phyloP scores from a whole-genome alignment of 176 grass and related monocot species.

The Oryza longistaminata region DNA sequence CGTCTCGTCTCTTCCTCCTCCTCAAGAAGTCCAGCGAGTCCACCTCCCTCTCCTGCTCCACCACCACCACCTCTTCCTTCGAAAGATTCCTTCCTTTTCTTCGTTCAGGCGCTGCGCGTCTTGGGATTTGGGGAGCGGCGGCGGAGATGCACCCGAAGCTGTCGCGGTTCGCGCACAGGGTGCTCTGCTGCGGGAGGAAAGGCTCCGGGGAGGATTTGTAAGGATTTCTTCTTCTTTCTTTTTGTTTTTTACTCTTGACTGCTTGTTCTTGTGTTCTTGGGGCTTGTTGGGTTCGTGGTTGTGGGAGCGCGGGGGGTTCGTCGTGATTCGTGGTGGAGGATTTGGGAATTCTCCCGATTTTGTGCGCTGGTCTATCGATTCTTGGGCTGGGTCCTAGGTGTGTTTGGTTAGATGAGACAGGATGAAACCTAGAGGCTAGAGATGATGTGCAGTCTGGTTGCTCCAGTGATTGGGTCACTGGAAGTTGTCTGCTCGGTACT shows the following conservation, averaged over 20 bases:
- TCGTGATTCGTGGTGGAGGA: neutral
- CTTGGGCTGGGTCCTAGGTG: neutral
- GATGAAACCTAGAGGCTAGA: neutral
- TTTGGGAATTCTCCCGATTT: neutral
- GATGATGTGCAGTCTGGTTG: neutral
- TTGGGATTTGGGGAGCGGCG: too few relatives aligned
- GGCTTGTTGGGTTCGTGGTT: neutral
- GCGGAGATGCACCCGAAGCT: constrained; percentile 52
- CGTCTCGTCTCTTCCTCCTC: neutral
- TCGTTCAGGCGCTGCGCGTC: neutral
- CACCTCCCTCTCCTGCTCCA: neutral
- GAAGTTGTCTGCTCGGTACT: neutral
- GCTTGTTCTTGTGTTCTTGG: neutral
- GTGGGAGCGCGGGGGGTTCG: neutral
- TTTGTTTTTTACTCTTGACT: too few relatives aligned
- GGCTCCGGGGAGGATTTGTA: constrained; percentile 50
- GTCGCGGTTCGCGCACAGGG: constrained; percentile 48
- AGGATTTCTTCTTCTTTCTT: neutral
- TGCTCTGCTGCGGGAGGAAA: constrained; percentile 55
- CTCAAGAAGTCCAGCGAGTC: neutral
- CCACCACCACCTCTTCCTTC: neutral
- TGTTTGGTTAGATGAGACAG: neutral
- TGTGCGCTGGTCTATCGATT: neutral
- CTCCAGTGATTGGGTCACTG: neutral
- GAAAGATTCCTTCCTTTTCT: neutral